Evolutionary conservation across 805 yeast species (phyloP).

Genomic region (Yarrowia yakushimensis): DNA sequence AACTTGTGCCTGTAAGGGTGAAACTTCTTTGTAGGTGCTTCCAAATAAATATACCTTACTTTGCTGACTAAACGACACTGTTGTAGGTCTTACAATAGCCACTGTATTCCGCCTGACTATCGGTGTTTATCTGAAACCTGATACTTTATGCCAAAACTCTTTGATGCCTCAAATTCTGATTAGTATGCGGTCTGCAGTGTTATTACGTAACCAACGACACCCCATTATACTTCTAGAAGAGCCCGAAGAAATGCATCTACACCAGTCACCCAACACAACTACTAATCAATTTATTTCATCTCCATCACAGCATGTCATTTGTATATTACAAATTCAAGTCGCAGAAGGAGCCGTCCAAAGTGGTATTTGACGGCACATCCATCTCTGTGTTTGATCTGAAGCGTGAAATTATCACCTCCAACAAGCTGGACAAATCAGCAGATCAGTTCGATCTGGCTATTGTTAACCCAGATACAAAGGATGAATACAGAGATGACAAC

Average conservation of each 20-base stretch:
- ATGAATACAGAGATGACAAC: conserved; percentile 82
- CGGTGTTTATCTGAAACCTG: no score
- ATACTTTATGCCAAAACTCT: neutral
- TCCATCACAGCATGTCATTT: conserved; percentile 46
- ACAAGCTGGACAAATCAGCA: conserved; percentile 75
- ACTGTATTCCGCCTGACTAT: no score
- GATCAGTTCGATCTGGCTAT: conserved; percentile 71
- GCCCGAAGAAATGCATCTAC: neutral
- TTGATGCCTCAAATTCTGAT: neutral
- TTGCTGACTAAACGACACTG: no score
- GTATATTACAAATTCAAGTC: conserved; percentile 84
- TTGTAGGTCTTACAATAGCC: no score
- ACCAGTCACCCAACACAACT: neutral
- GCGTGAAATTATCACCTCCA: conserved; percentile 78
- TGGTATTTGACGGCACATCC: conserved; percentile 94
- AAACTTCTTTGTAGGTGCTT: no score
- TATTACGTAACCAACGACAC: conserved; percentile 11
- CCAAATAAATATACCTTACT: no score
- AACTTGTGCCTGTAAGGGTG: no score
- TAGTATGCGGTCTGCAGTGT: neutral
- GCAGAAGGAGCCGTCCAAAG: conserved; percentile 72
- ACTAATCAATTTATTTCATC: conserved; percentile 9
- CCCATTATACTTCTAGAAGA: neutral
- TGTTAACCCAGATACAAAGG: conserved; percentile 65
- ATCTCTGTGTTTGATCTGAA: conserved; percentile 91